phyloP scores from a whole-genome alignment of 495 filamentous ascomycete species.

The Aspergillus ellipticus region DNA sequence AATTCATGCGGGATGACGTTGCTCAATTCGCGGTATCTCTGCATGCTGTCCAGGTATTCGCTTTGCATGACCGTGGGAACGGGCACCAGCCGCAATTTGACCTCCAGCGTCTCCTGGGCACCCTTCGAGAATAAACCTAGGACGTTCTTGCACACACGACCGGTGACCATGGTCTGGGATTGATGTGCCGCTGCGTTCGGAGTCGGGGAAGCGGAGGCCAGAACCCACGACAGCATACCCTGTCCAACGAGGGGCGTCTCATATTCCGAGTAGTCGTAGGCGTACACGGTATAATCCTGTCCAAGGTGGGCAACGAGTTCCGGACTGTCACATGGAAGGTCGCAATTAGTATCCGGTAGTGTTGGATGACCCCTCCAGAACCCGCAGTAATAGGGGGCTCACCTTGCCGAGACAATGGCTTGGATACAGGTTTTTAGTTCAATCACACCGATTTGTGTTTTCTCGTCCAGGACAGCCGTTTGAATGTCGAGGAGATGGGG shows the following conservation, averaged over 20 bases:
- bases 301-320: slow-evolving; percentile 81
- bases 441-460: slow-evolving; percentile 76
- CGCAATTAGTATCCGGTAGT: slow-evolving; percentile 11
- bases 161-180: slow-evolving; percentile 77
- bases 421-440: slow-evolving; percentile 88
- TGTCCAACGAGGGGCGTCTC: slow-evolving; percentile 92
- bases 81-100: slow-evolving; percentile 82
- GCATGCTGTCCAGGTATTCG: slow-evolving; percentile 63
- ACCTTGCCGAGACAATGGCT: slow-evolving; percentile 74
- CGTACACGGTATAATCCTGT: slow-evolving; percentile 93
- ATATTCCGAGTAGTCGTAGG: slow-evolving; percentile 93
- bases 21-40: slow-evolving; percentile 57
- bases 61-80: slow-evolving; percentile 71
- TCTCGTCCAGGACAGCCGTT: slow-evolving; percentile 74
- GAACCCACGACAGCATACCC: slow-evolving; percentile 87
- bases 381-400: slow-evolving; percentile 18
- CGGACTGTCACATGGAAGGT: slow-evolving; percentile 53
- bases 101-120: slow-evolving; percentile 86
- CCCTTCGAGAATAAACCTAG: slow-evolving; percentile 79
- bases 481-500: slow-evolving; percentile 77
- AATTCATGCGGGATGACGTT: slow-evolving; percentile 59
- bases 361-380: not conserved
- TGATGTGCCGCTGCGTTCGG: slow-evolving; percentile 54
- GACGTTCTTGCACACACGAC: slow-evolving; percentile 80
- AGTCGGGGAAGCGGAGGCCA: slow-evolving; percentile 58